These are phyloP conservation scores for Penicillium ochrochloron DNA, from an alignment of 495 filamentous ascomycete genomes.

Conservation along the genomic window DNA sequence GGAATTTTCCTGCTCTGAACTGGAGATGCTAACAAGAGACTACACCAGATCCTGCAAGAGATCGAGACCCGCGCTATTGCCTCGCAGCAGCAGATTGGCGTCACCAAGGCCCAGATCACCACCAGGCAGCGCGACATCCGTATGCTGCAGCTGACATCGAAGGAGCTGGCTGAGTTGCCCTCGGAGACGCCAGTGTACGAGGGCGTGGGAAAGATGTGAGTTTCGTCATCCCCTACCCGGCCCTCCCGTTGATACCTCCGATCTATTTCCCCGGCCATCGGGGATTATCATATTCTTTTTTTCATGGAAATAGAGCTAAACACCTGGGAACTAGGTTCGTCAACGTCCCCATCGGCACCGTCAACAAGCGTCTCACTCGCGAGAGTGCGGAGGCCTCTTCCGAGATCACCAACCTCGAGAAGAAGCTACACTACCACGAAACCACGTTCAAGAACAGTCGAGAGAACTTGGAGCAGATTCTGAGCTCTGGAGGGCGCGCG, in stretches of 20 bases:
- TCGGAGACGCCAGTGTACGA: slow-evolving; percentile 84
- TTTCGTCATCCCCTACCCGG: neutral
- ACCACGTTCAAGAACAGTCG: slow-evolving; percentile 92
- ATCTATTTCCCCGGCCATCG: neutral
- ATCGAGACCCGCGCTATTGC: slow-evolving; percentile 86
- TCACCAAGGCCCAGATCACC: slow-evolving; percentile 84
- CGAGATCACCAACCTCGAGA: slow-evolving; percentile 79
- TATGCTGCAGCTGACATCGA: slow-evolving; percentile 84
- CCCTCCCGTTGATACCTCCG: neutral
- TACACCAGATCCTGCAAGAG: slow-evolving; percentile 80
- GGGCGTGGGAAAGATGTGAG: slow-evolving; percentile 95
- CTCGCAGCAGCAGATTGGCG: slow-evolving; percentile 88
- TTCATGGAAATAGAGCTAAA: neutral
- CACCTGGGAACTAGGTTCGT: slow-evolving; percentile 72
- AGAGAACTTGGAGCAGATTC: slow-evolving; percentile 85
- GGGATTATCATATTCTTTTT: slow-evolving; percentile 6
- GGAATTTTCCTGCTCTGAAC: neutral
- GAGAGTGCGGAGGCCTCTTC: slow-evolving; percentile 76
- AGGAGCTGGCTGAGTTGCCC: slow-evolving; percentile 79
- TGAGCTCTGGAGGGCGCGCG: slow-evolving; percentile 57
- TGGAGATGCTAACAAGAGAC: slow-evolving; percentile 18
- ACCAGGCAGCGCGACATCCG: slow-evolving; percentile 87
- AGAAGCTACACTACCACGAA: slow-evolving; percentile 93
- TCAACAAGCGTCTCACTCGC: slow-evolving; percentile 75
- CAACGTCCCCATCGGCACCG: slow-evolving; percentile 66